Evolutionary conservation across 2,329 filamentous ascomycete genomes (phyloP).

Genomic region (Fusarium beomiforme): DNA sequence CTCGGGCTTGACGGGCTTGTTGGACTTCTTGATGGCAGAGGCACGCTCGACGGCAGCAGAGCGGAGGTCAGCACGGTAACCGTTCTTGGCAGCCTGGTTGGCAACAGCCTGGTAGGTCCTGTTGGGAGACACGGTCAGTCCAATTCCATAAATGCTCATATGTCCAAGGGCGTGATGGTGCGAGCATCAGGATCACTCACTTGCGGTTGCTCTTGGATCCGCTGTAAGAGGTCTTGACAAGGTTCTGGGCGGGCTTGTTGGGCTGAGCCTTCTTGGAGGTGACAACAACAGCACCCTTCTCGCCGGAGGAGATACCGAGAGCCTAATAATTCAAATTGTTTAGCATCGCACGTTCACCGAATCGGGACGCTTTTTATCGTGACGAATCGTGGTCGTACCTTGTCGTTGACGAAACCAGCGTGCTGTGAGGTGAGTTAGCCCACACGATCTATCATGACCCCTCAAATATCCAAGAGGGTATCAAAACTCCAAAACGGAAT

Average conservation of each 20-base stretch:
- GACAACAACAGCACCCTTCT: slow-evolving; percentile 83
- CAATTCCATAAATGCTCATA: background rate
- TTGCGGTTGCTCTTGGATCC: slow-evolving; percentile 81
- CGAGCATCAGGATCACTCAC: slow-evolving; percentile 45
- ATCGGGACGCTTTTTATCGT: slow-evolving; percentile 21
- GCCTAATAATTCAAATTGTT: slow-evolving; percentile 65
- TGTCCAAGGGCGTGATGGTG: background rate
- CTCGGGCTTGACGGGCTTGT: slow-evolving; percentile 80
- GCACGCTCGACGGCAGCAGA: slow-evolving; percentile 84
- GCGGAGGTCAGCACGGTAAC: slow-evolving; percentile 85
- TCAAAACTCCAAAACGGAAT: background rate
- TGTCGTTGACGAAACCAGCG: slow-evolving; percentile 91
- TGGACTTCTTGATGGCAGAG: slow-evolving; percentile 82
- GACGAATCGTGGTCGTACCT: slow-evolving; percentile 66
- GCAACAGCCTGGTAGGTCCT: slow-evolving; percentile 93
- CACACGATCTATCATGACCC: slow-evolving; percentile 2
- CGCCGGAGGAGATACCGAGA: slow-evolving; percentile 77
- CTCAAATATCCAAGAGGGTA: background rate
- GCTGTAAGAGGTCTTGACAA: slow-evolving; percentile 74
- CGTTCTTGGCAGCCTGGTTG: slow-evolving; percentile 81
- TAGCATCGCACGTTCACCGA: slow-evolving; percentile 29
- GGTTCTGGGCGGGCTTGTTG: slow-evolving; percentile 77
- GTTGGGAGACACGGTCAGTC: slow-evolving; percentile 37
- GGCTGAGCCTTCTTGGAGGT: slow-evolving; percentile 83
- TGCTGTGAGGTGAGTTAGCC: slow-evolving; percentile 67